Conservation (phyloP, 345 rosid genomes). For the Eucalyptus curtisii region DNA sequence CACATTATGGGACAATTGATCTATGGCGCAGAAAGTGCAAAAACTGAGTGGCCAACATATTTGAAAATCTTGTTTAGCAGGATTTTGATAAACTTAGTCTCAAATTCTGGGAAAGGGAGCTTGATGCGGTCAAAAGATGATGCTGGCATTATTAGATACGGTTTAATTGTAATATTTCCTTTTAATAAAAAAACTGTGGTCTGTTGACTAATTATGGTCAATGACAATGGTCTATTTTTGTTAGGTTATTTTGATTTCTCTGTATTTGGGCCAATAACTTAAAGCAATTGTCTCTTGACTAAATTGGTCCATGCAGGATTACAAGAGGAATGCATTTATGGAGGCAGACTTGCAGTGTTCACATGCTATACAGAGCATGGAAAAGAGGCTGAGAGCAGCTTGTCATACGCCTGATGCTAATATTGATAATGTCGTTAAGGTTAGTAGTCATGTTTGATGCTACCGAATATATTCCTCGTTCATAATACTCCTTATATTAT, state of each 20-base stretch:
- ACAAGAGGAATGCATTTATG: conserved; percentile 68
- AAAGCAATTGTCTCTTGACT: neutral
- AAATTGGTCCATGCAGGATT: conserved; percentile 40
- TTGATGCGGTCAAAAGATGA: neutral
- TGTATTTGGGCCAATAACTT: neutral
- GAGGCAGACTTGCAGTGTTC: conserved; percentile 85
- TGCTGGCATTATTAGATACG: neutral
- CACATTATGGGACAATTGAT: neutral
- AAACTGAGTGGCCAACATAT: neutral
- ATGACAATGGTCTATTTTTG: neutral
- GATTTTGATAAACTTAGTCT: neutral
- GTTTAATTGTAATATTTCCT: neutral
- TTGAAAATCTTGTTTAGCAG: neutral
- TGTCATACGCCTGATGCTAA: conserved; percentile 81
- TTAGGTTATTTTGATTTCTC: neutral
- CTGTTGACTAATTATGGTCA: neutral
- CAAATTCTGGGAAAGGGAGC: neutral
- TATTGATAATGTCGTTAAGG: conserved; percentile 75
- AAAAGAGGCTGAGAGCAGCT: conserved; percentile 80
- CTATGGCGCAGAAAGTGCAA: neutral
- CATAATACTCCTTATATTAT: neutral
- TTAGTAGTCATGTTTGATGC: conserved; percentile 5
- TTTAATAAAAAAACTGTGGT: neutral
- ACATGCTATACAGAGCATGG: conserved; percentile 72
- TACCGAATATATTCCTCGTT: neutral